These are phyloP conservation scores for Rhamnella rubrinervis DNA, from an alignment of 331 rosid species.

Conservation along the genomic window DNA sequence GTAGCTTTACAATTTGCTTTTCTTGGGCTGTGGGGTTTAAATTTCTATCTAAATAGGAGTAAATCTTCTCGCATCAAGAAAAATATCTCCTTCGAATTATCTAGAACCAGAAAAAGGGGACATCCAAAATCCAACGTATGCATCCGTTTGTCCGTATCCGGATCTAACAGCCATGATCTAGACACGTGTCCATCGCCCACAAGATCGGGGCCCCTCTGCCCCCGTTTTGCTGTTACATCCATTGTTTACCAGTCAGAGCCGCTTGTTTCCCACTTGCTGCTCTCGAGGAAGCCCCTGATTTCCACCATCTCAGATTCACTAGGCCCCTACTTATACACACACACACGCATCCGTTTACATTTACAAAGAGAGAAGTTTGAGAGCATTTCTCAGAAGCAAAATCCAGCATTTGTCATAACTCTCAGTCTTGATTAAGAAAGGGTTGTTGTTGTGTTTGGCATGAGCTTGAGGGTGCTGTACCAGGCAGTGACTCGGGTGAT, in stretches of 20 bases:
- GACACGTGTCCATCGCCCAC: conserved; percentile 35
- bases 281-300: not conserved
- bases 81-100: no score
- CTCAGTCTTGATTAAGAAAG: no score
- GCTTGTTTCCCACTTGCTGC: conserved; percentile 26
- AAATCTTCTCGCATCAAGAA: no score
- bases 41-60: no score
- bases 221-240: not conserved
- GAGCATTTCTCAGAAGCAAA: not conserved
- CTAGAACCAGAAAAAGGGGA: no score
- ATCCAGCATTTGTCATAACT: not conserved
- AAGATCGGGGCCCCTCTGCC: conserved; percentile 2
- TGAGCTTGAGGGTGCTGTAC: conserved; percentile 55
- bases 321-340: not conserved
- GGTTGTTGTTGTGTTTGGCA: not conserved
- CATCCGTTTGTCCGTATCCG: conserved; percentile 24
- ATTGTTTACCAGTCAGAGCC: conserved; percentile 8
- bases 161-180: no score
- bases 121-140: not conserved
- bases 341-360: no score
- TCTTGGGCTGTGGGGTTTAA: no score
- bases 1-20: no score
- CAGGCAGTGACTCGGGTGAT: conserved; percentile 33
- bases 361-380: no score
- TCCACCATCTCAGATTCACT: not conserved